Conservation (phyloP, 768 basidiomycete genomes). For the Mycena crocata region DNA sequence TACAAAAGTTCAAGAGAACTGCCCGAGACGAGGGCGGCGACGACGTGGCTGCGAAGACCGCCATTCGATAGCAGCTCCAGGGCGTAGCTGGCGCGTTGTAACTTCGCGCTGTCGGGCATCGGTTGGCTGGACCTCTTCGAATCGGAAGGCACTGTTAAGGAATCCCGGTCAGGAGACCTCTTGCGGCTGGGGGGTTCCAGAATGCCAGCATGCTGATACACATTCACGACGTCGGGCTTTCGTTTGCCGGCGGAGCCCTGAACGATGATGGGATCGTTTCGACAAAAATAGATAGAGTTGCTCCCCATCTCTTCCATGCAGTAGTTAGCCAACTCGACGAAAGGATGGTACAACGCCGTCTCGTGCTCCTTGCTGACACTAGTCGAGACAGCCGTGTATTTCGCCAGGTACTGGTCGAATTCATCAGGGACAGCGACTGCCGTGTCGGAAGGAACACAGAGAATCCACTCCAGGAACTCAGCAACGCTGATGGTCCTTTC, state of each 20-base stretch:
- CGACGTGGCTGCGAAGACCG: conserved; percentile 5
- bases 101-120: too few species aligned
- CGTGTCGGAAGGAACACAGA: background rate
- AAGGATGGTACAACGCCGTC: conserved; percentile 3
- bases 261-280: background rate
- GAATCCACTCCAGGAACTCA: background rate
- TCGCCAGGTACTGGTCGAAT: background rate
- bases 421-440: background rate
- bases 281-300: background rate
- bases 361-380: background rate
- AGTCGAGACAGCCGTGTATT: background rate
- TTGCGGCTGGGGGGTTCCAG: background rate
- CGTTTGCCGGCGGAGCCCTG: background rate
- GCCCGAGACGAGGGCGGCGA: background rate
- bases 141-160: too few species aligned
- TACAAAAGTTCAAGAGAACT: conserved; percentile 6
- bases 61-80: conserved; percentile 8
- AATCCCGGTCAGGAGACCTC: background rate
- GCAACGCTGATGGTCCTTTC: background rate
- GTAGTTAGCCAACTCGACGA: conserved; percentile 1
- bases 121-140: too few species aligned
- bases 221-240: conserved; percentile 7
- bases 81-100: conserved; percentile 14
- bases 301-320: conserved; percentile 1
- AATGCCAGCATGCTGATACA: background rate